These are phyloP conservation scores for Halophytophthora polymorphica DNA, from an alignment of 352 stramenopile species.

Conservation along the genomic window DNA sequence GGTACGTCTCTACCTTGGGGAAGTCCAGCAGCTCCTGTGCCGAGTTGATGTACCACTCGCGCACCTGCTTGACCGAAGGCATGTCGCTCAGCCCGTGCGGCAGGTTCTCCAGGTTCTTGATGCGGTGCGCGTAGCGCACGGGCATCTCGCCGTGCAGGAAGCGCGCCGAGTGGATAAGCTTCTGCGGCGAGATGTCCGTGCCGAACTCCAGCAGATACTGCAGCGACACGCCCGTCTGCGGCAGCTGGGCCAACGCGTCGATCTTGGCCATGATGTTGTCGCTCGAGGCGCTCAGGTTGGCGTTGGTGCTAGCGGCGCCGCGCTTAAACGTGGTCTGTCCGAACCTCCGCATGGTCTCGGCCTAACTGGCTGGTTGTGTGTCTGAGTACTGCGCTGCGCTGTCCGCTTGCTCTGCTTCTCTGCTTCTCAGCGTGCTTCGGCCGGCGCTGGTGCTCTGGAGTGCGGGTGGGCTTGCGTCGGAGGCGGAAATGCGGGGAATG, in stretches of 20 bases:
- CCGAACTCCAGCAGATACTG: slow-evolving; percentile 89
- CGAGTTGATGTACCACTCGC: slow-evolving; percentile 96
- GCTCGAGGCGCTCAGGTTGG: slow-evolving; percentile 7
- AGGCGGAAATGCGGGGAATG: no score
- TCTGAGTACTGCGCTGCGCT: no score
- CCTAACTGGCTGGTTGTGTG: background rate
- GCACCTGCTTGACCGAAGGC: slow-evolving; percentile 92
- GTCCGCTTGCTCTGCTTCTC: no score
- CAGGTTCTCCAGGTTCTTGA: slow-evolving; percentile 94
- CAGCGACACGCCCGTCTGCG: slow-evolving; percentile 84
- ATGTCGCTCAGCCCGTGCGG: slow-evolving; percentile 94
- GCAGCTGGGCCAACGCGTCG: slow-evolving; percentile 61
- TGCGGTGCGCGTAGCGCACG: slow-evolving; percentile 95
- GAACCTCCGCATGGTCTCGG: slow-evolving; percentile 1
- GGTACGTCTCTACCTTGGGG: slow-evolving; percentile 75
- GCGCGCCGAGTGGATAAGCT: slow-evolving; percentile 90
- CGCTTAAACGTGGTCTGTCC: slow-evolving; percentile 7
- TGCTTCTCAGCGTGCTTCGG: no score
- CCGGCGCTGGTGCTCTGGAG: no score
- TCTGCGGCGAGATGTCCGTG: slow-evolving; percentile 72
- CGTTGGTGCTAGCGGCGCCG: slow-evolving; percentile 9
- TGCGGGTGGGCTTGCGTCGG: no score
- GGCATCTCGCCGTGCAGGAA: slow-evolving; percentile 98
- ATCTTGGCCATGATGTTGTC: slow-evolving; percentile 66
- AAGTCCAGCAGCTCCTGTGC: slow-evolving; percentile 93